Evolutionary conservation across 2,329 filamentous ascomycete species (phyloP).

Genomic region (Paecilomyces variotii): DNA sequence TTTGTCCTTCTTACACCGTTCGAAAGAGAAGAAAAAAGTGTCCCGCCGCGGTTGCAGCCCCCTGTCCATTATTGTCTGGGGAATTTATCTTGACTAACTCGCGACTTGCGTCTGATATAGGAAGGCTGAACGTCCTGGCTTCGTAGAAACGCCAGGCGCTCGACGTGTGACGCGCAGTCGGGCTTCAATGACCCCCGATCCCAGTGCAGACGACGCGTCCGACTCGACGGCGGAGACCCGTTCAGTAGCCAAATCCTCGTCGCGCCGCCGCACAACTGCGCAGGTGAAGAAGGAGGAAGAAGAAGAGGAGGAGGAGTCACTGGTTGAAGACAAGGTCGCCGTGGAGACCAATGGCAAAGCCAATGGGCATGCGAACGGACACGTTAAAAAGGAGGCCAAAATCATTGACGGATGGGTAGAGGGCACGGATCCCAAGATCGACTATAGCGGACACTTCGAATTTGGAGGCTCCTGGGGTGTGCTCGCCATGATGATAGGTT

Average conservation of each 20-base stretch:
- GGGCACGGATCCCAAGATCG: slow-evolving; percentile 35
- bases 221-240: slow-evolving; percentile 15
- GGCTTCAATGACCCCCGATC: slow-evolving; percentile 23
- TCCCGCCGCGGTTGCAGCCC: slow-evolving; percentile 4
- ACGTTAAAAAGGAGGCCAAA: slow-evolving; percentile 16
- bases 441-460: slow-evolving; percentile 54
- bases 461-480: slow-evolving; percentile 85
- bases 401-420: slow-evolving; percentile 35
- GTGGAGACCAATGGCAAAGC: slow-evolving; percentile 16
- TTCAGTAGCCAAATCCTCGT: slow-evolving; percentile 15
- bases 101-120: slow-evolving; percentile 23
- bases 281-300: slow-evolving; percentile 20
- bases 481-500: slow-evolving; percentile 77
- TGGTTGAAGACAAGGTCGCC: slow-evolving; percentile 15
- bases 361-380: slow-evolving; percentile 8
- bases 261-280: slow-evolving; percentile 22
- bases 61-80: background rate
- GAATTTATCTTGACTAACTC: background rate
- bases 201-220: slow-evolving; percentile 21
- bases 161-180: slow-evolving; percentile 38
- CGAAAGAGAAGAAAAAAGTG: background rate
- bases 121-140: slow-evolving; percentile 45
- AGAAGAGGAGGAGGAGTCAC: slow-evolving; percentile 14
- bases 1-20: slow-evolving; percentile 7
- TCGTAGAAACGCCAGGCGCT: slow-evolving; percentile 44